Evolutionary conservation across 1,139 yeast genomes (phyloP).

Genomic region (Saccharomycopsis hybrid): DNA sequence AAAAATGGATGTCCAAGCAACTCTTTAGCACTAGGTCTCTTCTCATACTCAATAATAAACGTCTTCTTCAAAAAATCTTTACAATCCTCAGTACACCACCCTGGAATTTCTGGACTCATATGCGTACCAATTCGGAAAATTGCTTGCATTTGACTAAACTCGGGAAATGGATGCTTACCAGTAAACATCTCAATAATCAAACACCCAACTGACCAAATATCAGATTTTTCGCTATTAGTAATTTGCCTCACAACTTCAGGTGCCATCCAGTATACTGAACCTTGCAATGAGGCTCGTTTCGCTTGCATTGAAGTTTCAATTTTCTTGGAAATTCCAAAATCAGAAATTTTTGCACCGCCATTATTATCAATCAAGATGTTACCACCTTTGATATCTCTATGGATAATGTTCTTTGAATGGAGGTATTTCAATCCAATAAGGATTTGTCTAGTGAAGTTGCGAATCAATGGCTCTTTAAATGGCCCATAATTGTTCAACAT

Average conservation of each 20-base stretch:
- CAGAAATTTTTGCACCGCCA: conserved; percentile 88
- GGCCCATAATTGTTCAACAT: conserved; percentile 85
- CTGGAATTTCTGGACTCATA: conserved; percentile 69
- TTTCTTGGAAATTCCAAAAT: conserved; percentile 87
- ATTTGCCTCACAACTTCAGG: conserved; percentile 94
- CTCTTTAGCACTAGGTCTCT: conserved; percentile 69
- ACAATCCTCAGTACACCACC: conserved; percentile 67
- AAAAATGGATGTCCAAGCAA: conserved; percentile 57
- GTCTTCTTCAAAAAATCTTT: conserved; percentile 58
- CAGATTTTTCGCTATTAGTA: conserved; percentile 83
- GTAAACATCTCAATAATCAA: conserved; percentile 90
- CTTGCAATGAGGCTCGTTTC: conserved; percentile 82
- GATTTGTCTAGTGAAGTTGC: conserved; percentile 80
- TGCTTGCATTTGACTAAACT: conserved; percentile 93
- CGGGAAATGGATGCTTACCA: conserved; percentile 91
- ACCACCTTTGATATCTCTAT: conserved; percentile 91
- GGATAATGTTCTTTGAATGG: conserved; percentile 79
- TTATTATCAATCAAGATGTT: conserved; percentile 83
- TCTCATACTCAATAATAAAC: conserved; percentile 67
- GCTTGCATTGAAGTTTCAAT: conserved; percentile 31
- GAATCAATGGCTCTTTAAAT: conserved; percentile 81
- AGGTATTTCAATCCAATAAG: conserved; percentile 74
- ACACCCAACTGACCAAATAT: conserved; percentile 95
- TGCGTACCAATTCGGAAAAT: conserved; percentile 87
- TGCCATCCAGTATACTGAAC: conserved; percentile 98